A percentile compares a stretch with the other conserved stretches of the same genome.
phyloP scores from a whole-genome alignment of 192 early-diverging fungal genomes.

The Thamnidium elegans region DNA sequence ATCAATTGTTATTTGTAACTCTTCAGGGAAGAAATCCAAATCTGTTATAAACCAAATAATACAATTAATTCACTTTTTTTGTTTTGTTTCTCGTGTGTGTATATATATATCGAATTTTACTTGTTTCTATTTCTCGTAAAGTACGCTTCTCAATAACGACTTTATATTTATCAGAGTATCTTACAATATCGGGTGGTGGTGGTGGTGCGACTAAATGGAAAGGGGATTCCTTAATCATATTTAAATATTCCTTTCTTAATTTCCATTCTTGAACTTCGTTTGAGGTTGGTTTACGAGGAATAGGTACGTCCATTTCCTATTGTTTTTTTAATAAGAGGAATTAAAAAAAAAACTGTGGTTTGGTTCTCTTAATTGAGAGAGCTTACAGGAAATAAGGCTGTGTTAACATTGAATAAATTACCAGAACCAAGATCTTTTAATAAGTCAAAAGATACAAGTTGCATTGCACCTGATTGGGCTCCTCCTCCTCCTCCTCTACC shows the following conservation, averaged over 20 bases:
- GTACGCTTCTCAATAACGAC: neutral
- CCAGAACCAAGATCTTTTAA: conserved; percentile 32
- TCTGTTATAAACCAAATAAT: conserved; percentile 13
- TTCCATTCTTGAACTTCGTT: conserved; percentile 22
- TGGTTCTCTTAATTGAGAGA: neutral
- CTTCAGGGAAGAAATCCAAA: conserved; percentile 36
- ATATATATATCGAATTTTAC: conserved; percentile 4
- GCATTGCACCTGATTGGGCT: conserved; percentile 23
- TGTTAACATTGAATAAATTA: conserved; percentile 35
- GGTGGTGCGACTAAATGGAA: conserved; percentile 21
- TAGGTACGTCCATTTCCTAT: conserved; percentile 30
- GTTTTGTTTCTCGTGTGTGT: neutral
- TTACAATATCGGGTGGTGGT: conserved; percentile 34
- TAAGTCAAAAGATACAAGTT: conserved; percentile 33
- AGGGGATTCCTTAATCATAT: conserved; percentile 17
- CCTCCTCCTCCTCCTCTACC: conserved; percentile 27
- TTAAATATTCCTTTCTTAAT: conserved; percentile 15
- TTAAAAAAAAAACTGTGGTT: too few species aligned
- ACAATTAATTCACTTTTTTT: neutral
- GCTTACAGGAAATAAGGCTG: conserved; percentile 36
- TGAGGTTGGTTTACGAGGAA: conserved; percentile 29
- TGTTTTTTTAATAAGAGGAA: too few species aligned
- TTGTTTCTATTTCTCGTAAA: conserved; percentile 24
- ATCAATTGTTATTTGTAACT: conserved; percentile 32
- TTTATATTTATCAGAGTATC: conserved; percentile 37